Base-by-base conservation (phyloP, 306 rosid genomes). In the Malus sieversii region DNA sequence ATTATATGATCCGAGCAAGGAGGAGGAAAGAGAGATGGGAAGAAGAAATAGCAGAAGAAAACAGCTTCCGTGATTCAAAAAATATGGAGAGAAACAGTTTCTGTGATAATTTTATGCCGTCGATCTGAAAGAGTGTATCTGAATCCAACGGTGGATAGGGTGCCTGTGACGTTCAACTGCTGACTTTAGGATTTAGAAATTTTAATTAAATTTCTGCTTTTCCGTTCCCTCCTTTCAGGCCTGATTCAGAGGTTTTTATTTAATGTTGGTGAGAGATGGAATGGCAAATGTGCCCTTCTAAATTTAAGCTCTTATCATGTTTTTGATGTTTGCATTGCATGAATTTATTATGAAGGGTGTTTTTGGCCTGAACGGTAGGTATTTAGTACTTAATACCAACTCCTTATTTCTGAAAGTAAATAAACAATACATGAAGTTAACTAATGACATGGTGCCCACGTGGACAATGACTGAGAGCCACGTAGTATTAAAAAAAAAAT, bases 41-140 rank as follows among this genome's bases (percentile, higher is more conserved):
- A 45, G 55, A 4, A 73, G 59, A 48, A 18, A 70, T 46, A 74
- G 33, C 44, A 61, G 60, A 48, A 60, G 42, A 60, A 60, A 23
- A 72, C 77, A 5, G 77, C 29, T 61, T 73, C 8, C 8, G 46
- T 29, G 70, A 62, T 44, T 74, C 61, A 45, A 62, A 73, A 74
- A 74, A 10, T 27, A 60, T 62, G 44, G 13, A 42, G 44, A 73
- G 42, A 38, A 38, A 38, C 42, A 38, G 42, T 38, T 7, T 38
- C 40, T 40, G 27, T 57, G 77, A 40, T 55, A 25, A 20, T 2
- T 14, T 12, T 5, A 14, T 0, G 7, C 69, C 52, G 60, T 40
- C 12, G 20, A 20, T 73, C 68, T 73, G 32, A 3, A 44, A 0
- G 44, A 27, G 59, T 35, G 19, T 3, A 19, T 8, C 4, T 0